Base-by-base conservation (phyloP, 345 rosid species). In the Gynandropsis gynandra region DNA sequence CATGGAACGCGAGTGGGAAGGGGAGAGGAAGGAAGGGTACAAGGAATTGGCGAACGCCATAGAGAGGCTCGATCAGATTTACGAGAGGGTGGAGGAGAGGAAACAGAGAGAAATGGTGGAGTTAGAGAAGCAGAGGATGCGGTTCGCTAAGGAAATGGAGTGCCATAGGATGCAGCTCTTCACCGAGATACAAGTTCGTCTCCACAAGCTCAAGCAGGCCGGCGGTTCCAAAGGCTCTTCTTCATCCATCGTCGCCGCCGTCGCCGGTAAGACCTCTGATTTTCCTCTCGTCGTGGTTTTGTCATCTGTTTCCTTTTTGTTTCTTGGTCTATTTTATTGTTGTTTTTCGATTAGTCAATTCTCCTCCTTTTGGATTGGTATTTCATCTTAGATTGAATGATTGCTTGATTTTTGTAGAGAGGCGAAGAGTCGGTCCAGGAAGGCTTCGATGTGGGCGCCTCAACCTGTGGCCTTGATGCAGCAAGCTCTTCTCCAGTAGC, bases 81-180 rank as follows among this genome's bases (percentile, higher is more conserved):
- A 85, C 42, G 85, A 81, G 70, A 78, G 80, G 19, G 83, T 92
- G 14, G 99, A 88, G 50, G 88, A 76, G 51, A 90, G 79, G 69
- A 92, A 88, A 63, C 52, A 82, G 63, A 88, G 77, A 68, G 95
- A 92, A 42, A 85, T 88, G 99, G 82, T 88, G 52, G 99, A 92
- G 62, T 59, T 92, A 76, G 99, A 92, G 82, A 92, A 87, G 74
- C 99, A 92, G 65, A 76, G 97, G 68, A 88, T 92, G 99, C 71
- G 83, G 62, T 88, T 92, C 21, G 78, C 94, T 11, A 92, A 80
- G 70, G 98, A 88, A 62, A 69, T 92, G 75, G 98, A 92, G 71
- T 82, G 77, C 60, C 95, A 92, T 75, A 82, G 98, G 58, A n/a
- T n/a, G n/a, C n/a, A n/a, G n/a, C n/a, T n/a, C n/a, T n/a, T n/a